phyloP scores from a whole-genome alignment of 1,284 basidiomycete species.

The Cryptococcus sp. region DNA sequence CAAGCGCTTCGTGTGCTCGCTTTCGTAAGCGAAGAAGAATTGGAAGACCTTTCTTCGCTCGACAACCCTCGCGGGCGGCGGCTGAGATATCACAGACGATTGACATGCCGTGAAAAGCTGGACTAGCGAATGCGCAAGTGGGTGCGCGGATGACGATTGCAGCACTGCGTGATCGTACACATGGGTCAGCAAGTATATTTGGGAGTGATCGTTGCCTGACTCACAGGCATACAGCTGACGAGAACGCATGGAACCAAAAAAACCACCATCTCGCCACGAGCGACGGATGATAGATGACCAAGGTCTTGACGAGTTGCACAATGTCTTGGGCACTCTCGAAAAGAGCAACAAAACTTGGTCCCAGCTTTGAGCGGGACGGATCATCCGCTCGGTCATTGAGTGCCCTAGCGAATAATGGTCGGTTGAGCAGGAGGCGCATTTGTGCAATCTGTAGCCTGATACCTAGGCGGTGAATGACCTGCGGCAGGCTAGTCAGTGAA shows the following conservation, averaged over 20 bases:
- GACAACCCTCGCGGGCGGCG: slow-evolving; percentile 44
- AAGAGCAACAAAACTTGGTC: slow-evolving; percentile 41
- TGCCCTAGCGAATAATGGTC: slow-evolving; percentile 46
- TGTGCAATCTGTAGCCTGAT: slow-evolving; percentile 48
- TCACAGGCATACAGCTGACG: slow-evolving; percentile 49
- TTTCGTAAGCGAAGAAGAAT: slow-evolving; percentile 43
- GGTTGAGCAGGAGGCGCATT: slow-evolving; percentile 47
- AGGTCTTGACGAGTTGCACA: slow-evolving; percentile 47
- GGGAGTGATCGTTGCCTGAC: slow-evolving; percentile 7
- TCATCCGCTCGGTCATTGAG: slow-evolving; percentile 41
- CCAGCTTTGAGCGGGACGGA: slow-evolving; percentile 36
- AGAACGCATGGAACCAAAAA: slow-evolving; percentile 52
- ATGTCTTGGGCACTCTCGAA: slow-evolving; percentile 51
- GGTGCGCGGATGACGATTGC: slow-evolving; percentile 50
- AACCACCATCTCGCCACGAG: slow-evolving; percentile 51
- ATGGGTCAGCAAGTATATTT: neutral
- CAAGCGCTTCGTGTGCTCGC: slow-evolving; percentile 40
- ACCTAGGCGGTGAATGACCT: slow-evolving; percentile 48
- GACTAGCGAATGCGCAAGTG: slow-evolving; percentile 46
- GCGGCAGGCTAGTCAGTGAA: neutral
- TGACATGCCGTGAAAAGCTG: slow-evolving; percentile 43
- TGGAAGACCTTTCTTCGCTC: slow-evolving; percentile 48
- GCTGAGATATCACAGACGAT: slow-evolving; percentile 49
- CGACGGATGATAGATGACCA: slow-evolving; percentile 50
- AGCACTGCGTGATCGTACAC: slow-evolving; percentile 19